Conservation (phyloP, 768 basidiomycete genomes). For the Cystobasidium onofrii region DNA sequence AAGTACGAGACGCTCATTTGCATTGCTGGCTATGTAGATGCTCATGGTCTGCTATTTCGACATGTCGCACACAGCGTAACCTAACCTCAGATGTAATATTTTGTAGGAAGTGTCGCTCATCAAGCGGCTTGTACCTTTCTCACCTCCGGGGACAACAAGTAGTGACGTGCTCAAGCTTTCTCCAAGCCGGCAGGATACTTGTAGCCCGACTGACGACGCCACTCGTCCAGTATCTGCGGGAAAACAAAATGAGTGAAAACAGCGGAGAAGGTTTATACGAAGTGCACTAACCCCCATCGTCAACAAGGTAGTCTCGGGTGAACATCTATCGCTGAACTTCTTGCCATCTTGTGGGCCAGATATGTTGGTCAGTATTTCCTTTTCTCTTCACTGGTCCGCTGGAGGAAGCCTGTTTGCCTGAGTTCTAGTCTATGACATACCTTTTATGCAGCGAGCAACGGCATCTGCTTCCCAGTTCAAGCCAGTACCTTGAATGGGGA, state of each 20-base stretch:
- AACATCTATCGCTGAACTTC: constrained; percentile 35
- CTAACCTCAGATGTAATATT: too few species aligned
- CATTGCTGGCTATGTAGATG: too few species aligned
- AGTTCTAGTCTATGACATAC: background rate
- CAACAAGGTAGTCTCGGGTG: constrained; percentile 35
- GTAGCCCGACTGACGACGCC: constrained; percentile 16
- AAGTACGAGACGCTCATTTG: too few species aligned
- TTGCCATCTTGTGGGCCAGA: constrained; percentile 29
- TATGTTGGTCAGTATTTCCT: background rate
- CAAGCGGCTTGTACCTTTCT: too few species aligned
- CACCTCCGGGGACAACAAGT: too few species aligned
- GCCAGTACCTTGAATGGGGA: constrained; percentile 32
- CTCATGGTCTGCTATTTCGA: too few species aligned
- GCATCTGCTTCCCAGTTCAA: constrained; percentile 41
- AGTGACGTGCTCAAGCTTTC: constrained; percentile 1
- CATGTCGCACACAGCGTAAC: too few species aligned
- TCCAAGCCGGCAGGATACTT: constrained; percentile 28
- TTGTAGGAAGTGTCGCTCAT: too few species aligned
- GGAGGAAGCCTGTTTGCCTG: background rate
- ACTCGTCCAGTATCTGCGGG: constrained; percentile 13
- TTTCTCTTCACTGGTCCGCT: too few species aligned
- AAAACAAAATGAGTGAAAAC: too few species aligned
- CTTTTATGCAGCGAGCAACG: constrained; percentile 37
- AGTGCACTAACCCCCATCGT: constrained; percentile 38
- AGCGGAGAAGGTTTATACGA: too few species aligned